Evolutionary conservation across 2,329 filamentous ascomycete species (phyloP).

Genomic region (Cladophialophora bantiana): DNA sequence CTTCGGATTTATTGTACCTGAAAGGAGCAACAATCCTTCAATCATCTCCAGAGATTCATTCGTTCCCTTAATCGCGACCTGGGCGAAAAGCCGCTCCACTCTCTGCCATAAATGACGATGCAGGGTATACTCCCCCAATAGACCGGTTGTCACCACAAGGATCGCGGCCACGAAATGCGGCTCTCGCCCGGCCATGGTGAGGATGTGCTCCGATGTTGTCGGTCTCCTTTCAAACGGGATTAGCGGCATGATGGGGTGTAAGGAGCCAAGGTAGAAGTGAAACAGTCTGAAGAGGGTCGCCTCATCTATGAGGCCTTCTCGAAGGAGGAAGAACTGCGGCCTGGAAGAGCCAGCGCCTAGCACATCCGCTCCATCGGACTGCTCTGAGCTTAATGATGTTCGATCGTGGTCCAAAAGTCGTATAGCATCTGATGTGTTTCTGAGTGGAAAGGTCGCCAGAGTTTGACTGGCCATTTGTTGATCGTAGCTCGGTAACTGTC

Average conservation of each 20-base stretch:
- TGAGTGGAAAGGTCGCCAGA: conserved; percentile 25
- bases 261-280: conserved; percentile 21
- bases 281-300: conserved; percentile 27
- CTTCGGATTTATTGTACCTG: conserved; percentile 14
- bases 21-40: conserved; percentile 27
- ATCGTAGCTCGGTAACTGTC: conserved; percentile 17
- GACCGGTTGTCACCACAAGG: conserved; percentile 21
- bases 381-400: conserved; percentile 3
- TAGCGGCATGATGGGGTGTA: conserved; percentile 29
- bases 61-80: conserved; percentile 26
- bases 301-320: conserved; percentile 26
- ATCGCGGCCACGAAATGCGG: conserved; percentile 26
- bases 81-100: conserved; percentile 23
- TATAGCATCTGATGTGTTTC: conserved; percentile 32
- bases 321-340: conserved; percentile 26
- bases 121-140: conserved; percentile 23
- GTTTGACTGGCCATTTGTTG: conserved; percentile 24
- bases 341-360: conserved; percentile 12
- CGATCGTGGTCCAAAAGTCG: conserved; percentile 28
- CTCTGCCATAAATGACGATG: conserved; percentile 27
- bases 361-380: not conserved
- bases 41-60: conserved; percentile 26
- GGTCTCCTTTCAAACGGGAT: conserved; percentile 28
- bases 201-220: conserved; percentile 27
- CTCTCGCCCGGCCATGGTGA: conserved; percentile 21